Percentiles rank a stretch among this genome's conserved stretches.
These are phyloP conservation scores for Xylariales sp. DNA, from an alignment of 2,329 filamentous ascomycete genomes.

Conservation along the genomic window DNA sequence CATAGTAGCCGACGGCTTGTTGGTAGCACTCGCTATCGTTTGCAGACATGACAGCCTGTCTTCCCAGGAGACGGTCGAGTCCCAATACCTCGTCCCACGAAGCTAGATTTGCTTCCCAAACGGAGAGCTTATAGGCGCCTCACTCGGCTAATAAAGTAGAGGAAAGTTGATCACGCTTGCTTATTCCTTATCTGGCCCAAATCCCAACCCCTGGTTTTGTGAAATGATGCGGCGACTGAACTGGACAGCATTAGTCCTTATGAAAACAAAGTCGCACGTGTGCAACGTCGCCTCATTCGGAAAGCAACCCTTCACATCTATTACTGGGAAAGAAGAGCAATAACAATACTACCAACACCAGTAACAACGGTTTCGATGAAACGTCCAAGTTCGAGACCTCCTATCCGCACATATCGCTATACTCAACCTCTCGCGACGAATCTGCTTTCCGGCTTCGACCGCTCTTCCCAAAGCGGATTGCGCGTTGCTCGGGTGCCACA, in stretches of 20 bases:
- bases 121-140: background rate
- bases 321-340: too few relatives aligned
- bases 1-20: background rate
- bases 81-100: background rate
- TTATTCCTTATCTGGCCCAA: background rate
- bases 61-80: background rate
- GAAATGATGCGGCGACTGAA: background rate
- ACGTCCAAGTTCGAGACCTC: too few relatives aligned
- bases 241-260: background rate
- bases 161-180: background rate
- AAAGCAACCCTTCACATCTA: background rate
- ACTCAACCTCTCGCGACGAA: background rate
- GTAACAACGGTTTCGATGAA: background rate
- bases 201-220: background rate
- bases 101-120: background rate
- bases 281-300: background rate
- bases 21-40: slow-evolving; percentile 10
- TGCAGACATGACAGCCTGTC: slow-evolving; percentile 11
- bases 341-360: too few relatives aligned
- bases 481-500: background rate
- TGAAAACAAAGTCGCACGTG: background rate
- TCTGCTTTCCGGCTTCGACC: background rate
- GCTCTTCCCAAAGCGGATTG: background rate
- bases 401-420: too few relatives aligned
- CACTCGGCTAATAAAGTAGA: background rate